Conservation (phyloP, 2,329 filamentous ascomycete species). For the Nothomitra cinnamomea region DNA sequence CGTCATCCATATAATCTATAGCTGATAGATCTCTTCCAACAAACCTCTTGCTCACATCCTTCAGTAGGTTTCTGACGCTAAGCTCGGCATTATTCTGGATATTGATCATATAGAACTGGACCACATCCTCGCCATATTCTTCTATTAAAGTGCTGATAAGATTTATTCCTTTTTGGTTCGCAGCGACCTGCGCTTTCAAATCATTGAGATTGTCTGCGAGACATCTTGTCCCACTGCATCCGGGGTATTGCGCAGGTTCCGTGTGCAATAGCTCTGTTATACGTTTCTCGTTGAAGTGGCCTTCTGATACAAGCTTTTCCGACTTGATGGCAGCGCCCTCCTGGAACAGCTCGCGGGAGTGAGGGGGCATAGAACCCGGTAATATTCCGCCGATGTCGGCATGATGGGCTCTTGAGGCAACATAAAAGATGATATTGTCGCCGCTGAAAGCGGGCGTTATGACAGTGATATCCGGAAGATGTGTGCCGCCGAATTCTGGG, state of each 20-base stretch:
- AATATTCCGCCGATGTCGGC: conserved; percentile 74
- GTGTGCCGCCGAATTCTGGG: conserved; percentile 68
- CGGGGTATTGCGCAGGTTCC: conserved; percentile 57
- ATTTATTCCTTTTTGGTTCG: conserved; percentile 72
- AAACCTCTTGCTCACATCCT: conserved; percentile 51
- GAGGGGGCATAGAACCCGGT: conserved; percentile 68
- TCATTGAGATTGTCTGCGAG: conserved; percentile 74
- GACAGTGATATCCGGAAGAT: conserved; percentile 69
- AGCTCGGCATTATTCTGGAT: conserved; percentile 70
- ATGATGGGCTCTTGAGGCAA: conserved; percentile 64
- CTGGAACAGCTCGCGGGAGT: conserved; percentile 42
- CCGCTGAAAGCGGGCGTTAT: conserved; percentile 64
- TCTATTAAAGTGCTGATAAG: conserved; percentile 58
- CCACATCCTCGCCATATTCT: conserved; percentile 61
- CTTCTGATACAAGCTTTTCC: conserved; percentile 56
- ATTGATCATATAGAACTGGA: conserved; percentile 68
- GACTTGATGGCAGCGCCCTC: conserved; percentile 39
- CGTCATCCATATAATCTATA: conserved; percentile 76
- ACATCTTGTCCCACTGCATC: conserved; percentile 63
- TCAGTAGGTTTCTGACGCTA: conserved; percentile 57
- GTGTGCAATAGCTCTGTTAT: conserved; percentile 55
- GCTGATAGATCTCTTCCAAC: conserved; percentile 55
- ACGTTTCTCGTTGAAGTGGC: conserved; percentile 60
- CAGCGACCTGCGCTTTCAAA: conserved; percentile 71
- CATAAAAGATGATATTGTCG: conserved; percentile 64